Base-by-base conservation (phyloP, 805 yeast species). In the Schwanniomyces sp. region DNA sequence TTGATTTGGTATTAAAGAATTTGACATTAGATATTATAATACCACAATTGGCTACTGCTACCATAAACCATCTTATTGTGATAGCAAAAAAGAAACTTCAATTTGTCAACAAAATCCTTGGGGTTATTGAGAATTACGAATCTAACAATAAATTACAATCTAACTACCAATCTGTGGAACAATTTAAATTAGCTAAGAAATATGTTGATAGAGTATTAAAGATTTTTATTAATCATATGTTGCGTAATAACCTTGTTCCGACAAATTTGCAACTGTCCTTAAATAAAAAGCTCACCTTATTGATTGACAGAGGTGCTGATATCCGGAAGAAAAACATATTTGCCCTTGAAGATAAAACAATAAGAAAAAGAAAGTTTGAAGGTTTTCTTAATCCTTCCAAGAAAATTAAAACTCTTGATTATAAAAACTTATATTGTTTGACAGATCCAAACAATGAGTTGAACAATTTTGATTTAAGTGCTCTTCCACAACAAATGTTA, bases 11-110 rank as follows among this genome's bases (percentile, higher is more conserved):
- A 27, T 68, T 90, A 41, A 70, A 73, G 40, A 69, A 77, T 14
- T 69, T 91, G 46, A 70, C 74, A 36, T 82, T 77, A 29, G 86
- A 82, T 65, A 74, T 83, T 43, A 52, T 73, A 40, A 73, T 85
- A 10, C 53, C 73, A 0, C 80, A 86, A 4, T 54, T 82, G 2
- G 79, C 87, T 44, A 79, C 89, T 12, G 88, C 95, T 6, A 74
- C 88, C 0, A 64, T 90, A 25, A 82, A 87, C 55, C 82, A 84
- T 43, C 67, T 86, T 17, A 72, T 86, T 5, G 72, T 80, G 12
- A 65, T 94, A 32, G 76, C 88, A 52, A 84, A 82, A 55, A 73
- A 81, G 28, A 81, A 96, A 56, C 85, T 89, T 1, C 82, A 80
- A 43, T 74, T 79, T 40, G 68, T 81, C 1, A 70, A 77, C 27